Evolutionary conservation across 768 basidiomycete genomes (phyloP).

Genomic region (Suillus decipiens): DNA sequence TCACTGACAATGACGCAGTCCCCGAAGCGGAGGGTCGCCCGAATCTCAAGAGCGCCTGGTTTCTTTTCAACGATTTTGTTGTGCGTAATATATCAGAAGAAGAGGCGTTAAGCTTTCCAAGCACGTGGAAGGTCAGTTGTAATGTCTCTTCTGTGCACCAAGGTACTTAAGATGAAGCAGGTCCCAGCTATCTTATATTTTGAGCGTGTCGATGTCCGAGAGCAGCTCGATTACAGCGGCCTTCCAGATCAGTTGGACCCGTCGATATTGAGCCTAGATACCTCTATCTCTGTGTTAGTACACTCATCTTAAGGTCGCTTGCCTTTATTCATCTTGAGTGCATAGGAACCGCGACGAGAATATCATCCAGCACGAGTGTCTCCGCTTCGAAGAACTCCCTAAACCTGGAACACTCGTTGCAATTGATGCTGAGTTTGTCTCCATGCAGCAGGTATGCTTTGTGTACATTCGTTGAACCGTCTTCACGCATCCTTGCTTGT

Average conservation of each 20-base stretch:
- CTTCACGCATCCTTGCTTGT: conserved; percentile 5
- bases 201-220: conserved; percentile 67
- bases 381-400: conserved; percentile 77
- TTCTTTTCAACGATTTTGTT: conserved; percentile 95
- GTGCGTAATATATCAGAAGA: conserved; percentile 83
- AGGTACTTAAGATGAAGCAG: conserved; percentile 39
- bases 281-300: conserved; percentile 81
- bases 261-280: conserved; percentile 79
- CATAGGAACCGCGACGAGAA: conserved; percentile 72
- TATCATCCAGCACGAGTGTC: conserved; percentile 75
- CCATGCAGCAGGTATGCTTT: conserved; percentile 79
- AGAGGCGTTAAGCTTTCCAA: conserved; percentile 86
- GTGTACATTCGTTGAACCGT: background rate
- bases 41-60: conserved; percentile 66
- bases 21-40: conserved; percentile 59
- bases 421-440: conserved; percentile 98
- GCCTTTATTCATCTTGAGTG: background rate
- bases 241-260: conserved; percentile 71
- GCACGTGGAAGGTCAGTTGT: conserved; percentile 84
- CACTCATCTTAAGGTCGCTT: background rate
- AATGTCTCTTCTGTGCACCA: background rate
- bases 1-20: conserved; percentile 43
- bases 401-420: conserved; percentile 85
- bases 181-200: conserved; percentile 90
- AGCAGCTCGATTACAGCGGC: conserved; percentile 59